Evolutionary conservation across 768 basidiomycete genomes (phyloP), one percentile per base, ranked within the genome.

Genomic region (Trametes meyenii): DNA sequence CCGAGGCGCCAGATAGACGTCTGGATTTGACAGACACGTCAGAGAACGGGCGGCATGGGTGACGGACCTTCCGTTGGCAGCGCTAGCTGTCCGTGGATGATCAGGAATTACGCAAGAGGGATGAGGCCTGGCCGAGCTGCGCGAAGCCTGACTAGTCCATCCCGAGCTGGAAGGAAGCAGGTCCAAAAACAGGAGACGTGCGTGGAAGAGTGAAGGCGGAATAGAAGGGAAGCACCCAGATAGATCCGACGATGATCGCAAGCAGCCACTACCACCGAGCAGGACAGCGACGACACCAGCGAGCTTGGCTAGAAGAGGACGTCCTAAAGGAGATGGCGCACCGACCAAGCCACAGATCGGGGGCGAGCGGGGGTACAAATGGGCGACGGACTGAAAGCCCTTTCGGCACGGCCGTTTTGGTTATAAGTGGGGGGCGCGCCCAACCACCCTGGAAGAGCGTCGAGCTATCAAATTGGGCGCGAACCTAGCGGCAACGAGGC

Each of bases 401-500:
- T 26, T 11, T 2, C 8, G 38, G 44, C 44, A 44, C 54, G 43
- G 14, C 16, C 13, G 54, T 45, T 49, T 50, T 50, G 16, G 6
- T 58, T 58, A 50, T 58, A 44, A 58, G 13, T 2, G 44, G 57
- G 48, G 39, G 3, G 26, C n/a, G 36, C 39, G 57, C 26, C 48
- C 57, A 49, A 39, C 40, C 40, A 45, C 44, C 51, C 45, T 60
- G 45, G 17, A 36, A 42, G 26, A n/a, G 12, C 19, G 26, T 21
- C 40, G 17, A 16, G 42, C 38, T 8, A 61, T 49, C 53, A 55
- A 19, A 21, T 35, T 33, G 60, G 29, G 60, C 60, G 60, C 60
- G 46, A 40, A 21, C 49, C 24, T 42, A 55, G 26, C 26, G 26
- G 48, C 53, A 61, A 61, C 60, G 60, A 50, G 60, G 61, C 7